These are phyloP conservation scores for Cicer cuneatum DNA, from an alignment of 306 rosid genomes.

Conservation along the genomic window DNA sequence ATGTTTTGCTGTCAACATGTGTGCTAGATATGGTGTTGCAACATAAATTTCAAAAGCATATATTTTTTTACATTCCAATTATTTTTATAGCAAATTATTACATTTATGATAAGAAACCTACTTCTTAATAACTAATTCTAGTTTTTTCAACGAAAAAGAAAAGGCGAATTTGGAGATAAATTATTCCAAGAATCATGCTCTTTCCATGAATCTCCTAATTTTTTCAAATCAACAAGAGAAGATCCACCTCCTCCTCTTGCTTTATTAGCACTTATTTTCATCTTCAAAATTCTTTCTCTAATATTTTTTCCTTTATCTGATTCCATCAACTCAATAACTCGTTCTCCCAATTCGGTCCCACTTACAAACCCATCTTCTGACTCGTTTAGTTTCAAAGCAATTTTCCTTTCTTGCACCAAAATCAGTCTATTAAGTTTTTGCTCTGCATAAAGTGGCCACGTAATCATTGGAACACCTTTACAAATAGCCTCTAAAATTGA, in stretches of 20 bases:
- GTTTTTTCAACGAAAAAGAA: background rate
- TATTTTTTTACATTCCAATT: no score
- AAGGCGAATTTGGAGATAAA: background rate
- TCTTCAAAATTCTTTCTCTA: background rate
- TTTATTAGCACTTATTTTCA: background rate
- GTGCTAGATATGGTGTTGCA: no score
- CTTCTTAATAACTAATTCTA: background rate
- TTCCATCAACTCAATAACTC: constrained; percentile 56
- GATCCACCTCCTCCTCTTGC: constrained; percentile 37
- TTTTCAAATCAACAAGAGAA: constrained; percentile 18
- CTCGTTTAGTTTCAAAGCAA: background rate
- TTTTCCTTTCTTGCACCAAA: constrained; percentile 39
- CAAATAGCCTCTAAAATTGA: constrained; percentile 41
- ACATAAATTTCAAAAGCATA: no score
- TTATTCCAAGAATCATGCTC: background rate
- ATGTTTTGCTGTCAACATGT: no score
- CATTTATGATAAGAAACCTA: background rate
- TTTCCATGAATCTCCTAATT: background rate
- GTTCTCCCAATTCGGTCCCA: constrained; percentile 36
- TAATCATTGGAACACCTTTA: constrained; percentile 42
- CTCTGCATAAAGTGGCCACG: constrained; percentile 68
- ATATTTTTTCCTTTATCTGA: constrained; percentile 11
- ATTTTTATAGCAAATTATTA: no score
- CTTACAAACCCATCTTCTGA: constrained; percentile 4
- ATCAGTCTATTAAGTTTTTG: constrained; percentile 48